Base-by-base conservation (phyloP, 2,329 filamentous ascomycete species). In the Orbilia quercus region DNA sequence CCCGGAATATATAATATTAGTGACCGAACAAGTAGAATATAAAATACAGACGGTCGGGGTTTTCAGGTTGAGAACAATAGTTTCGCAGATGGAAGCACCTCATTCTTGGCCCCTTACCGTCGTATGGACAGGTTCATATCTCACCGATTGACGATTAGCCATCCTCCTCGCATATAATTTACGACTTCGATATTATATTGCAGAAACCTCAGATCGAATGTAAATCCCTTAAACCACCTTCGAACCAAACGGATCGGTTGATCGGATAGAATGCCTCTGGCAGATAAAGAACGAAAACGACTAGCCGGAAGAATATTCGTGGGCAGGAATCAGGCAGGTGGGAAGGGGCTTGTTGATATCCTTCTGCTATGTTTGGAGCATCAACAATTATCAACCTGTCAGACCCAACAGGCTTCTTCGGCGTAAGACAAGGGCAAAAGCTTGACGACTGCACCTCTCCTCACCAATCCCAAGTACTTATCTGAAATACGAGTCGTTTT, bases 51-150 rank as follows among this genome's bases (percentile, higher is more conserved):
- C 48, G 55, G 40, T 48, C 38, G 28, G 28, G 28, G 25, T 55
- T 55, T 31, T 48, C 25, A 20, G 20, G 25, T 53, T 34, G 16
- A 48, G 44, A 28, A 67, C 28, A 16, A 53, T 22, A 66, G 45
- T 67, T 51, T 58, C 34, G 51, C 31, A 31, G 34, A 50, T 34
- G 51, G 51, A 63, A 44, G 34, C 38, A 22, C 58, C 38, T 51
- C 50, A 28, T 42, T 63, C 59, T 64, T 64, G 67, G 58, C 47
- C 60, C 58, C 69, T 73, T 73, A 73, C 69, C 69, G 55, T 73
- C 25, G 53, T 65, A 22, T 62, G 69, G 69, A 73, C 54, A 73
- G 69, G 60, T 73, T 73, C 69, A 57, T 73, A 73, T 73, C 69
- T 73, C 69, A 73, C 69, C 69, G 69, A 73, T 22, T 55, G 44